A percentile compares a stretch with the other conserved stretches of the same genome.
These are phyloP conservation scores for Crithidia bombi DNA, from an alignment of 208 protist genomes.

Conservation along the genomic window DNA sequence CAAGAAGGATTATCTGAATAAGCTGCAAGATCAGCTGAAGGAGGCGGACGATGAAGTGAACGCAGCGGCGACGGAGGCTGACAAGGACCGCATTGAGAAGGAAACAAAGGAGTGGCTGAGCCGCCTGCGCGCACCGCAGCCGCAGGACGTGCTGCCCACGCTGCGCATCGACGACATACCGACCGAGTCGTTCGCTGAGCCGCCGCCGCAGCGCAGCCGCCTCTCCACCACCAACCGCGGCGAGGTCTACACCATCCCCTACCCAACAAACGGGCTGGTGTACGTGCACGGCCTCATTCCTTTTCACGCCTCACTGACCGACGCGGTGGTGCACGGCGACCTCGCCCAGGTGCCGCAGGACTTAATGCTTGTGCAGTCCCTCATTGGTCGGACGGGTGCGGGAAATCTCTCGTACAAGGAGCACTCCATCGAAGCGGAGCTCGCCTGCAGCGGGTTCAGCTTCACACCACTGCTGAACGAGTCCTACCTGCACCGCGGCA, in stretches of 20 bases:
- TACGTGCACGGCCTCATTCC: slow-evolving; percentile 91
- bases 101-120: slow-evolving; percentile 72
- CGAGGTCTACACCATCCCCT: slow-evolving; percentile 61
- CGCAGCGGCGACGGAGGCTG: slow-evolving; percentile 50
- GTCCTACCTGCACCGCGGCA: slow-evolving; percentile 59
- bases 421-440: slow-evolving; percentile 75
- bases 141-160: slow-evolving; percentile 79
- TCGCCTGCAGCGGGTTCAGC: slow-evolving; percentile 83
- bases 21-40: slow-evolving; percentile 64
- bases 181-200: slow-evolving; percentile 71
- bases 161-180: slow-evolving; percentile 84
- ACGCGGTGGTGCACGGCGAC: slow-evolving; percentile 35
- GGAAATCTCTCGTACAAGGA: slow-evolving; percentile 79
- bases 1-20: slow-evolving; percentile 66
- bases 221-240: slow-evolving; percentile 16
- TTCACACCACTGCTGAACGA: slow-evolving; percentile 77
- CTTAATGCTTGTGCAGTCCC: slow-evolving; percentile 54
- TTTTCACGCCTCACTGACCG: slow-evolving; percentile 42
- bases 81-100: slow-evolving; percentile 56
- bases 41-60: slow-evolving; percentile 65
- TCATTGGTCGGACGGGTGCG: slow-evolving; percentile 71
- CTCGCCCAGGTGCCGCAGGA: slow-evolving; percentile 39
- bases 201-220: slow-evolving; percentile 44
- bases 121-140: slow-evolving; percentile 68
- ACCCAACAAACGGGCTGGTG: slow-evolving; percentile 87